Evolutionary conservation across 768 basidiomycete species (phyloP).

Genomic region (Amanita polypyramis): DNA sequence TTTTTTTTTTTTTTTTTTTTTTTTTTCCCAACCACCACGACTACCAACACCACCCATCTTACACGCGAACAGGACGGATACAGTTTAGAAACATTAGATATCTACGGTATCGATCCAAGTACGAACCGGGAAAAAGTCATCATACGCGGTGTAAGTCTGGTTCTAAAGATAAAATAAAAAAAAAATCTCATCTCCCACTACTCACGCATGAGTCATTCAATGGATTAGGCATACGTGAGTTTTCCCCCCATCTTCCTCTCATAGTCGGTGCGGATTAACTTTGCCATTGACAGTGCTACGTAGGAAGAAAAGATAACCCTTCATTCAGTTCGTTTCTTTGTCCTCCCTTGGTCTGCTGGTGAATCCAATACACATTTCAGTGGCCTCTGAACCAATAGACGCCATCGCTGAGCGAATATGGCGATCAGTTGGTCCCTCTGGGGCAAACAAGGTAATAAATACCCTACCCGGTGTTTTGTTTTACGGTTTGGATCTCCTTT

Average conservation of each 20-base stretch:
- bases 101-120: conserved; percentile 46
- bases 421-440: conserved; percentile 75
- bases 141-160: conserved; percentile 37
- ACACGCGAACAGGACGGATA: conserved; percentile 67
- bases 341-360: background rate
- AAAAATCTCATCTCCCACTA: background rate
- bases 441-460: conserved; percentile 82
- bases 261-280: background rate
- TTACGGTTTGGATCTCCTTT: background rate
- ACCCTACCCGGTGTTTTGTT: too few species aligned
- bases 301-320: conserved; percentile 79
- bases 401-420: conserved; percentile 60
- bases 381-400: conserved; percentile 75
- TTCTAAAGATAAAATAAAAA: too few species aligned
- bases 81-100: conserved; percentile 67
- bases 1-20: background rate
- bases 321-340: conserved; percentile 58
- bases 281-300: conserved; percentile 52
- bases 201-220: conserved; percentile 6
- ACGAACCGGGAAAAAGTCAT: conserved; percentile 43
- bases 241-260: background rate
- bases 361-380: conserved; percentile 25
- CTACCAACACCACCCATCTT: conserved; percentile 44
- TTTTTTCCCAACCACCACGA: conserved; percentile 31
- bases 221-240: conserved; percentile 41